Percentiles rank a stretch among this genome's conserved stretches.
Conservation (phyloP, 192 early-diverging fungal species). For the Diversispora epigaea region DNA sequence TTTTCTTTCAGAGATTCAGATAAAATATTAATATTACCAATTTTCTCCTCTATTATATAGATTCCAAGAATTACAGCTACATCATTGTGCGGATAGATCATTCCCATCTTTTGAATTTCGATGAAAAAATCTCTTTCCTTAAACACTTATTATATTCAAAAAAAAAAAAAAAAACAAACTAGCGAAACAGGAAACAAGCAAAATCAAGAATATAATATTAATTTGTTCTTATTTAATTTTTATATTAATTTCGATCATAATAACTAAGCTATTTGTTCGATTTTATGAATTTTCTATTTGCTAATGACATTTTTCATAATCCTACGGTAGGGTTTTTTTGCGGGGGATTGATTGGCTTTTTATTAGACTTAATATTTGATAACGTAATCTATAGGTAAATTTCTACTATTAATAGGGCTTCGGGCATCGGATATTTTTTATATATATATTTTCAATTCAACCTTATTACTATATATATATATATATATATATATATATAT, state of each 20-base stretch:
- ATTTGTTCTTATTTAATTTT: too few species aligned
- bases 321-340: not conserved
- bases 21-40: not conserved
- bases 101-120: conserved; percentile 53
- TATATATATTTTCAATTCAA: too few species aligned
- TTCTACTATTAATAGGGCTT: too few species aligned
- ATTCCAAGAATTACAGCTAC: conserved; percentile 49
- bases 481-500: too few species aligned
- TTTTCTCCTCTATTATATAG: conserved; percentile 30
- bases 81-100: conserved; percentile 43
- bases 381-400: too few species aligned
- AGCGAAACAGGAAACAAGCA: not conserved
- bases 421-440: too few species aligned
- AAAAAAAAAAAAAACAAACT: not conserved
- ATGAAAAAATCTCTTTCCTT: conserved; percentile 27
- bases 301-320: not conserved
- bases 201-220: too few species aligned
- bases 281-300: not conserved
- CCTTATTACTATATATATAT: too few species aligned
- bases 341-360: not conserved
- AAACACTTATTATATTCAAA: not conserved
- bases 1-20: not conserved
- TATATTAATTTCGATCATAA: not conserved
- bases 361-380: too few species aligned
- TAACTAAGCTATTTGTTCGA: not conserved